Percentiles rank a stretch among this genome's conserved stretches.
These are phyloP conservation scores for Brassica incana DNA, from an alignment of 345 rosid genomes.

Conservation along the genomic window DNA sequence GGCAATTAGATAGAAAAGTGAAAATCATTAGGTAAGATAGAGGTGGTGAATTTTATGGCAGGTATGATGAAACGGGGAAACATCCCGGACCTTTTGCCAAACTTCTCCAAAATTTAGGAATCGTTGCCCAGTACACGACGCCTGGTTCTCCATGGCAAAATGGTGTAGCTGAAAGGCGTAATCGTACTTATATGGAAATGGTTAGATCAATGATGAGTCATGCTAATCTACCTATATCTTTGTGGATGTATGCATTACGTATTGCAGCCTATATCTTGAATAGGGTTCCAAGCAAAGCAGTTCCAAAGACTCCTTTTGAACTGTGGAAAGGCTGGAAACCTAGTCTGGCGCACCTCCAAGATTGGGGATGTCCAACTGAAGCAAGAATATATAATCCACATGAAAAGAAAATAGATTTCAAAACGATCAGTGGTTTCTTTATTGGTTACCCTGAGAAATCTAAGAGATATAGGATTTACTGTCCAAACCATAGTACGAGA, in stretches of 20 bases:
- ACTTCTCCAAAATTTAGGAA: too few relatives aligned
- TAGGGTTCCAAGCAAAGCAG: not conserved
- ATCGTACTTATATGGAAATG: not conserved
- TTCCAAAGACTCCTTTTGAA: not conserved
- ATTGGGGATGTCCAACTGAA: not conserved
- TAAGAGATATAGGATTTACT: not conserved
- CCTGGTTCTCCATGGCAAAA: constrained; percentile 13
- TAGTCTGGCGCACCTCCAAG: not conserved
- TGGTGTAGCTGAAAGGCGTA: constrained; percentile 18
- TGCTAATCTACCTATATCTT: not conserved
- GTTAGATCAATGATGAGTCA: constrained; percentile 5
- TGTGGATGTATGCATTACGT: constrained; percentile 19
- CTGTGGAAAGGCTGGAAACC: not conserved
- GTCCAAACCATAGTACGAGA: not conserved
- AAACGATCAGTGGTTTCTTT: constrained; percentile 1
- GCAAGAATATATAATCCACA: not conserved
- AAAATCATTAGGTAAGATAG: too few relatives aligned
- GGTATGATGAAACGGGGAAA: not conserved
- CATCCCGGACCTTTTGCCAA: not conserved
- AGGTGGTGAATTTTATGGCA: too few relatives aligned
- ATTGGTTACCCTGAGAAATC: constrained; percentile 10
- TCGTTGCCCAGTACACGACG: too few relatives aligned
- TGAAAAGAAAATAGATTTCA: constrained; percentile 4
- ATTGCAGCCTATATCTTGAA: constrained; percentile 3
- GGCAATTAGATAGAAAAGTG: too few relatives aligned